Evolutionary conservation across 768 basidiomycete genomes (phyloP), one percentile per base, ranked within the genome.

Genomic region (Vishniacozyma victoriae): DNA sequence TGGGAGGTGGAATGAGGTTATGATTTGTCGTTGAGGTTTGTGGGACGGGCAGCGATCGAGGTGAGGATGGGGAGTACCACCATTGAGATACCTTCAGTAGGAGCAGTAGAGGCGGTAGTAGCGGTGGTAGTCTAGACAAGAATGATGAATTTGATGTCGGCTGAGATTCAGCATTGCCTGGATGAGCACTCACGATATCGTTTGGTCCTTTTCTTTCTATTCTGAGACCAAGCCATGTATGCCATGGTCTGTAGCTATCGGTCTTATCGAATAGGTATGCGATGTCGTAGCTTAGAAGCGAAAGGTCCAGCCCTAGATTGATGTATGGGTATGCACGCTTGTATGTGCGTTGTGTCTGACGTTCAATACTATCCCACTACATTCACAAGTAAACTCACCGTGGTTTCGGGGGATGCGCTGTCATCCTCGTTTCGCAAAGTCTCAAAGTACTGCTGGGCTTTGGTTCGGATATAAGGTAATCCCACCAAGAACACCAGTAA

Each of bases 21-120:
- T 64, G 61, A 9, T 53, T 44, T 19, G 48, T 27, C 35, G 58
- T 47, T 16, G 26, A 24, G 73, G 75, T 11, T 80, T 81, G 25
- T 77, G 76, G 7, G 81, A 78, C 44, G 87, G 73, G n/a, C 81
- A 80, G 33, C 82, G 56, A 80, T 15, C 86, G 87, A 3, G 86
- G 91, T 11, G 88, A 95, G 36, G 79, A 79, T 18, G 95, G 91
- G 3, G 90, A 92, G 67, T 97, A 97, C 91, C 93, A 99, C 91
- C 95, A 99, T 73, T 97, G 91, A 38, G 95, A 76, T 73, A 97
- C 92, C 72, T 49, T 46, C 26, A 51, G 43, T 5, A 42, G 18
- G 14, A 47, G 38, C 24, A 50, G 26, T 24, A 43, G 22, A 2
- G 48, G 55, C 19, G 46, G 55, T 20, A 49, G 38, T 18, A 43